phyloP scores from a whole-genome alignment of 2,329 filamentous ascomycete genomes.

The Blumeria graminis region DNA sequence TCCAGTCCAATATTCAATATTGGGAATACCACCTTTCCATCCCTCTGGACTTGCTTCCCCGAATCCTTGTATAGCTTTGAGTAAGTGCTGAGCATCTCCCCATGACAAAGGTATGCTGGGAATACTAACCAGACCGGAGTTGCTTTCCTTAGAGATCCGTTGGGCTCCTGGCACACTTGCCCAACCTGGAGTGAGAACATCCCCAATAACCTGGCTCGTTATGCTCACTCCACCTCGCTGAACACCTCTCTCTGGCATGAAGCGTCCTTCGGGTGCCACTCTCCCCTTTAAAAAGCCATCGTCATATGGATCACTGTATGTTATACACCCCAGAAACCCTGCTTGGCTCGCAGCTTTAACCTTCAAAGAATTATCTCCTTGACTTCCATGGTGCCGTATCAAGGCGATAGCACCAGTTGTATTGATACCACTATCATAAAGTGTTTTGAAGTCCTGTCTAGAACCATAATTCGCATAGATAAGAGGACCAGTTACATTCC shows the following conservation, averaged over 20 bases:
- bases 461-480: constrained; percentile 88
- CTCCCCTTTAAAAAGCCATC: constrained; percentile 56
- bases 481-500: constrained; percentile 63
- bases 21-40: constrained; percentile 58
- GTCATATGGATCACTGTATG: constrained; percentile 76
- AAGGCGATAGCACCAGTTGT: constrained; percentile 62
- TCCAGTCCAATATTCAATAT: constrained; percentile 72
- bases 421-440: constrained; percentile 48
- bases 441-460: constrained; percentile 51
- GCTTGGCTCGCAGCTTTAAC: constrained; percentile 73
- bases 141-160: constrained; percentile 44
- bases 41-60: constrained; percentile 42
- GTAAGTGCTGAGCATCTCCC: constrained; percentile 61
- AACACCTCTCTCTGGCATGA: constrained; percentile 59
- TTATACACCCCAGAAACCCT: constrained; percentile 67
- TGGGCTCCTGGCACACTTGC: constrained; percentile 42
- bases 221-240: constrained; percentile 63
- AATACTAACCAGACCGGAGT: constrained; percentile 52
- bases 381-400: constrained; percentile 55
- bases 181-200: constrained; percentile 78
- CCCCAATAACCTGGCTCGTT: constrained; percentile 63
- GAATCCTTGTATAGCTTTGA: constrained; percentile 51
- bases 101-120: constrained; percentile 78
- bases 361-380: constrained; percentile 53
- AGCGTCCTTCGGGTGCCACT: constrained; percentile 52